These are phyloP conservation scores for Oryza brachyantha DNA, from an alignment of 176 grass and related monocot genomes.

Conservation along the genomic window DNA sequence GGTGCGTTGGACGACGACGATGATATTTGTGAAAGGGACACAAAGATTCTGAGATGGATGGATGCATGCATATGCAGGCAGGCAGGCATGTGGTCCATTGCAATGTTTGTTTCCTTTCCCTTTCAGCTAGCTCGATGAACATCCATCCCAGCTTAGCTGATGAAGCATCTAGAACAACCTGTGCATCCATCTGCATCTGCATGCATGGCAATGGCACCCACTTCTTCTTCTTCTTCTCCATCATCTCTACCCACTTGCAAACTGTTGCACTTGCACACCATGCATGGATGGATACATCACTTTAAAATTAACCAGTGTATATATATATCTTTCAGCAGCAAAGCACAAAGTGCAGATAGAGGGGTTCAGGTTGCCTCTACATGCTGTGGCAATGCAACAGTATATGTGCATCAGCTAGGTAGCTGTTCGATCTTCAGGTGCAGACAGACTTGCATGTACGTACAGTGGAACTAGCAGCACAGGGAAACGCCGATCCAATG, in stretches of 20 bases:
- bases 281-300: not conserved
- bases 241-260: slow-evolving; percentile 10
- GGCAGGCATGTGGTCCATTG: slow-evolving; percentile 37
- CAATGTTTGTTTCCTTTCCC: slow-evolving; percentile 64
- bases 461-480: too few species aligned
- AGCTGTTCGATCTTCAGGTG: not conserved
- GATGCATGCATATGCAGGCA: not conserved
- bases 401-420: not conserved
- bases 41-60: slow-evolving; percentile 31
- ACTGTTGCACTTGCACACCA: not conserved
- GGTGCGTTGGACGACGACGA: slow-evolving; percentile 4
- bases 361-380: not conserved
- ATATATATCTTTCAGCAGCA: not conserved
- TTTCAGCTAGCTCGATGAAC: slow-evolving; percentile 35
- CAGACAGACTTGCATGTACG: not conserved
- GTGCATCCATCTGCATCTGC: not conserved
- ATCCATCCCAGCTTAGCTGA: not conserved
- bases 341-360: not conserved
- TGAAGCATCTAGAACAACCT: not conserved
- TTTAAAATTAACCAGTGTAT: not conserved
- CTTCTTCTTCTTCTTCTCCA: not conserved
- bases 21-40: slow-evolving; percentile 26
- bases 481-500: too few species aligned
- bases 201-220: not conserved
- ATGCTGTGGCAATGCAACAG: not conserved